Conservation (phyloP, 2,329 filamentous ascomycete genomes). For the Penicillium decumbens region DNA sequence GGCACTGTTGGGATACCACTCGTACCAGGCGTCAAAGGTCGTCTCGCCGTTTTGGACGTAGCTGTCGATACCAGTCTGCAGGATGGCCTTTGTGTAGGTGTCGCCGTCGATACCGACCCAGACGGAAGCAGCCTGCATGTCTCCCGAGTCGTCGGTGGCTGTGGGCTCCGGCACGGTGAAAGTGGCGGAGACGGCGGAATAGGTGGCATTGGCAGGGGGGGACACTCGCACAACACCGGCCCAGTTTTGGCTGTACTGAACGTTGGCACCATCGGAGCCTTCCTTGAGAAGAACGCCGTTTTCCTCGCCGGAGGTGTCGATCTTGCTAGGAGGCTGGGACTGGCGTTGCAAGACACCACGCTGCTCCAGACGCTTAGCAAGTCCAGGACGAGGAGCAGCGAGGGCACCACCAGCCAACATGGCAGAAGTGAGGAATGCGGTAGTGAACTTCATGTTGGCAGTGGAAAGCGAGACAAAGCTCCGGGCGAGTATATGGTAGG, state of each 20-base stretch:
- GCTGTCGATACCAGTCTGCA: conserved; percentile 57
- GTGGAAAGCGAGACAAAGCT: neutral
- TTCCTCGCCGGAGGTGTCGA: conserved; percentile 8
- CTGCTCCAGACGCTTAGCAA: conserved; percentile 28
- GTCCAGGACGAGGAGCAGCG: conserved; percentile 27
- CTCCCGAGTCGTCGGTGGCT: conserved; percentile 36
- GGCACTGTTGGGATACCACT: conserved; percentile 57
- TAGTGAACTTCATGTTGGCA: conserved; percentile 30
- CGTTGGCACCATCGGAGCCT: conserved; percentile 29
- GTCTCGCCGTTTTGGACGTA: conserved; percentile 40
- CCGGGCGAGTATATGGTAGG: neutral
- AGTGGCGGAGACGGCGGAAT: conserved; percentile 42
- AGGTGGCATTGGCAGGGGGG: conserved; percentile 43
- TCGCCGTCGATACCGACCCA: conserved; percentile 62
- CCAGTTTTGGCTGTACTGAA: conserved; percentile 56
- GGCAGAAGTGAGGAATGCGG: conserved; percentile 19
- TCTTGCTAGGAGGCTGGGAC: conserved; percentile 22
- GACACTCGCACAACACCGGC: conserved; percentile 53
- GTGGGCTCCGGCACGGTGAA: conserved; percentile 52
- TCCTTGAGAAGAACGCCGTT: conserved; percentile 14
- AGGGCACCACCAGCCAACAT: conserved; percentile 25
- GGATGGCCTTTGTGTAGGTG: conserved; percentile 51
- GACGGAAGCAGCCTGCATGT: conserved; percentile 48
- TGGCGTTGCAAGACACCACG: conserved; percentile 24
- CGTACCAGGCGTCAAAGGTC: conserved; percentile 57